Conservation (phyloP, 306 rosid species). For the Purshia tridentata region DNA sequence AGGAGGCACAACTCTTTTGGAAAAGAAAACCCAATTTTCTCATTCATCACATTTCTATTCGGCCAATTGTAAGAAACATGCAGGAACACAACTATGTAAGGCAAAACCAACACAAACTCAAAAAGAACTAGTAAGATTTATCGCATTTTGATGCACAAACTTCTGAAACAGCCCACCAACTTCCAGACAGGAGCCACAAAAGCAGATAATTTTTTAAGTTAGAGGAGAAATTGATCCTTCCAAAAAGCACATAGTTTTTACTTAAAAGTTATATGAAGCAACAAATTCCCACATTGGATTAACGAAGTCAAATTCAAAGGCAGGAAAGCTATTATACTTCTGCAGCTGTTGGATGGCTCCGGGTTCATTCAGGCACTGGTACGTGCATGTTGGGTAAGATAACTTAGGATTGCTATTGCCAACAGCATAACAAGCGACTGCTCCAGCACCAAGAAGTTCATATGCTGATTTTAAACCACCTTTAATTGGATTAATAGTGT, state of each 20-base stretch:
- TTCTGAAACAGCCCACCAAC: not conserved
- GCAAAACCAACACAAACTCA: not conserved
- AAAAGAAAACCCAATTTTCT: not conserved
- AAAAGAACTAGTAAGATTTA: not conserved
- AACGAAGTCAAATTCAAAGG: constrained; percentile 18
- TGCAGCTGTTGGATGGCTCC: constrained; percentile 57
- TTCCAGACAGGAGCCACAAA: not conserved
- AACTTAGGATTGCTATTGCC: constrained; percentile 54
- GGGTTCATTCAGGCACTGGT: constrained; percentile 51
- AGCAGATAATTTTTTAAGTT: not conserved
- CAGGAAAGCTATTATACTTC: constrained; percentile 47
- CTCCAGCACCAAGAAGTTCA: constrained; percentile 81
- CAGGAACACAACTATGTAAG: not conserved
- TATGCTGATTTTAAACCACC: constrained; percentile 60
- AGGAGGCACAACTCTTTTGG: not conserved
- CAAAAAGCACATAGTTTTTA: constrained; percentile 9
- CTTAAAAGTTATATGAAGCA: constrained; percentile 10
- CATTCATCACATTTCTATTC: not conserved
- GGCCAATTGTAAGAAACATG: not conserved
- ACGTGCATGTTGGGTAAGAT: constrained; percentile 67
- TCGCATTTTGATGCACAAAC: not conserved
- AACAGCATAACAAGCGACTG: constrained; percentile 73
- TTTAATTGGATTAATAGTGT: constrained; percentile 39
- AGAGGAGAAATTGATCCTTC: constrained; percentile 17
- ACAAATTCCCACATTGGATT: not conserved